Base-by-base conservation (phyloP, 495 filamentous ascomycete genomes). In the Aspergillus sparsus region DNA sequence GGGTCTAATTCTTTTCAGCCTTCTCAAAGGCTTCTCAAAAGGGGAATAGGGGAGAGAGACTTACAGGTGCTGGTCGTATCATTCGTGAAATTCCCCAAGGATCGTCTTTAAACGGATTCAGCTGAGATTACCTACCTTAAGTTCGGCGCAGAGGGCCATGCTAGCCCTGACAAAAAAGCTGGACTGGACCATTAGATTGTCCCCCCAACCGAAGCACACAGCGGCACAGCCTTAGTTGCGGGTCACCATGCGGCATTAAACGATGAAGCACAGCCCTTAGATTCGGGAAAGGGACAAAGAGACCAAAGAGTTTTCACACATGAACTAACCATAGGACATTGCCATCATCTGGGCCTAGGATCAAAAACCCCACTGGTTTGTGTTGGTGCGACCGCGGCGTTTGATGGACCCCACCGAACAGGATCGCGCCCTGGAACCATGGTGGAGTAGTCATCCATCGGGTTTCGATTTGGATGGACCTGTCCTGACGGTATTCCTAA, bases 361-460 rank as follows among this genome's bases (percentile, higher is more conserved):
- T 47, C 44, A 12, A 31, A n/a, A 32, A 16, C 45, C 42, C 55
- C 55, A 57, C 55, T 49, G n/a, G 42, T 57, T 57, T 57, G 44
- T 37, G 15, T 46, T 49, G 42, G 39, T 11, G 11, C 11, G 31
- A 49, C 33, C 11, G 34, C 36, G 42, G 42, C 54, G 16, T 5
- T 13, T 11, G 54, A 35, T 35, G 45, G 45, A 57, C 45, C 35
- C 55, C 44, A 44, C 44, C 27, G 27, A 47, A 45, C 11, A 49
- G 54, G 33, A 36, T 31, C 33, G 32, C 49, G 44, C 42, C 54
- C 49, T 57, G 42, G 44, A 49, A 32, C n/a, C 8, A 11, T 12
- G 8, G 53, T 55, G 53, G 53, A 34, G 53, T 33, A 54, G 11
- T 15, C 51, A 54, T 42, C 37, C 41, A 55, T 32, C 39, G 32